phyloP scores from a whole-genome alignment of 108 stramenopile genomes.

The Skeletonema grethae region DNA sequence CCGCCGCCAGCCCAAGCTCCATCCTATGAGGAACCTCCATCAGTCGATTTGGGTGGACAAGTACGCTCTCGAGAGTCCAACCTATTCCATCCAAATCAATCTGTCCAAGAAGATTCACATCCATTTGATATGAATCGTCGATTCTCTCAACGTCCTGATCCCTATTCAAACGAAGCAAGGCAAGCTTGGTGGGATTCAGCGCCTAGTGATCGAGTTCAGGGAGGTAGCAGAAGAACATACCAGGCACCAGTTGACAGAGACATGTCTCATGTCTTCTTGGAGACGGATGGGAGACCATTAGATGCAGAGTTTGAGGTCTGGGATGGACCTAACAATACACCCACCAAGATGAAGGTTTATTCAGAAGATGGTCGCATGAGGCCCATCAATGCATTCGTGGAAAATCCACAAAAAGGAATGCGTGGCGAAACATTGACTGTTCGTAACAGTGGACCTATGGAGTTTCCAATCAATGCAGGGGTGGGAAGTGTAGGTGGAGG shows the following conservation, averaged over 20 bases:
- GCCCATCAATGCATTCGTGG: constrained; percentile 39
- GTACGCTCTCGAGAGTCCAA: constrained; percentile 25
- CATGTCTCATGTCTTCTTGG: constrained; percentile 34
- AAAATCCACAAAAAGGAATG: constrained; percentile 27
- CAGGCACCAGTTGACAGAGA: constrained; percentile 23
- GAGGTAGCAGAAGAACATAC: constrained; percentile 39
- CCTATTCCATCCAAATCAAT: constrained; percentile 21
- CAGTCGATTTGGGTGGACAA: constrained; percentile 27
- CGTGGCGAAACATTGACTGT: constrained; percentile 42
- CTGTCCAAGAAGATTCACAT: constrained; percentile 42
- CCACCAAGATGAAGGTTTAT: constrained; percentile 46
- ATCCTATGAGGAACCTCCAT: constrained; percentile 11
- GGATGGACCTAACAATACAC: constrained; percentile 61
- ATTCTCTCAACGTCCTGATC: constrained; percentile 36
- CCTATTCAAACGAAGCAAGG: constrained; percentile 6
- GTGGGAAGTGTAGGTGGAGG: constrained; percentile 21
- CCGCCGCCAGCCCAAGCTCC: neutral
- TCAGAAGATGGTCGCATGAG: constrained; percentile 50
- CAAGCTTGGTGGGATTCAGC: constrained; percentile 37
- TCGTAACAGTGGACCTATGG: constrained; percentile 47
- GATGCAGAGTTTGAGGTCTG: constrained; percentile 47
- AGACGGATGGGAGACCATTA: constrained; percentile 50
- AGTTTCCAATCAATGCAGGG: constrained; percentile 41
- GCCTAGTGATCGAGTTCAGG: constrained; percentile 30
- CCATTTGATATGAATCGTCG: constrained; percentile 32